phyloP scores from a whole-genome alignment of 805 yeast genomes.

The Spathaspora gorwiae region DNA sequence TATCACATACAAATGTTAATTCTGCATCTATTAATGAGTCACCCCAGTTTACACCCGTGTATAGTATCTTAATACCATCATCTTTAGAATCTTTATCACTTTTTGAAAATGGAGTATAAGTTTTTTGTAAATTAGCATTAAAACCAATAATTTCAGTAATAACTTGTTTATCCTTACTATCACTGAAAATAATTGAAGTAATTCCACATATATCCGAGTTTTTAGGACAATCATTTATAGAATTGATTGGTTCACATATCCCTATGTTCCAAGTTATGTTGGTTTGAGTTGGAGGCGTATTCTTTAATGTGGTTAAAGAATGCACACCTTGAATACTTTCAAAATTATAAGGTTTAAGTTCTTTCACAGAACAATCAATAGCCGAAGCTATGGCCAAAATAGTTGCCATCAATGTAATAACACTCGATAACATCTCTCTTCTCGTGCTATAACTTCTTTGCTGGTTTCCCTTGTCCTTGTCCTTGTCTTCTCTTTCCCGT shows the following conservation, averaged over 20 bases:
- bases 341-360: conserved; percentile 39
- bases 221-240: conserved; percentile 53
- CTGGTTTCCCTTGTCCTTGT: no score
- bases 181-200: conserved; percentile 51
- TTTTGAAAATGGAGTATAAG: conserved; percentile 21
- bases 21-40: conserved; percentile 44
- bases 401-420: not conserved
- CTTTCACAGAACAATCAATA: conserved; percentile 32
- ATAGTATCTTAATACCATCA: conserved; percentile 30
- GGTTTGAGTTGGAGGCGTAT: conserved; percentile 79
- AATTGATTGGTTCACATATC: conserved; percentile 54
- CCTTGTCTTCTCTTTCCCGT: no score
- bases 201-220: conserved; percentile 79
- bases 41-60: conserved; percentile 71
- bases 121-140: conserved; percentile 37
- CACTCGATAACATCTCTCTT: not conserved
- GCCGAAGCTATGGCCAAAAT: conserved; percentile 4
- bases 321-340: conserved; percentile 48
- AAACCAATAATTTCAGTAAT: conserved; percentile 62
- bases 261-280: conserved; percentile 65
- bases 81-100: conserved; percentile 19
- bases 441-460: no score
- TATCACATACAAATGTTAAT: conserved; percentile 45
- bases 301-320: conserved; percentile 30
- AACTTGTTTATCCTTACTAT: conserved; percentile 32